Conservation (phyloP, 1,139 yeast species). For the Sugiyamaella paludigena region DNA sequence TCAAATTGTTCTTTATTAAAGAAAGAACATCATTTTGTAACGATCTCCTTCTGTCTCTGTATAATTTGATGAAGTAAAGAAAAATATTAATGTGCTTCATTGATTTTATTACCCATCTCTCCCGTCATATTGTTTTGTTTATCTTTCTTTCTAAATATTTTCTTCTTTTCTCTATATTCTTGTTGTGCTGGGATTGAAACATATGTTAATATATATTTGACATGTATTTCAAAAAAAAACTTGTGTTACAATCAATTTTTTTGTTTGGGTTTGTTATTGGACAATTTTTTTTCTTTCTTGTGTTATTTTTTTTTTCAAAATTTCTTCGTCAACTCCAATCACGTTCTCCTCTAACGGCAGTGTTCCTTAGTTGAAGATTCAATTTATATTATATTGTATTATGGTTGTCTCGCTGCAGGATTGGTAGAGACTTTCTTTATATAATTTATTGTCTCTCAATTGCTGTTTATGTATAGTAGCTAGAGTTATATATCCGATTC, state of each 20-base stretch:
- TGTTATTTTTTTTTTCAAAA: background rate
- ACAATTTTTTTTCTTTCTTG: slow-evolving; percentile 1
- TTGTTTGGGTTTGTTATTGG: too few relatives aligned
- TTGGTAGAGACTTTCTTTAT: background rate
- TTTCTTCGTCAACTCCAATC: too few relatives aligned
- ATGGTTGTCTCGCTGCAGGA: background rate
- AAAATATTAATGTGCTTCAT: background rate
- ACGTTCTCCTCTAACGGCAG: too few relatives aligned
- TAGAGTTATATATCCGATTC: background rate
- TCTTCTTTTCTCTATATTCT: background rate
- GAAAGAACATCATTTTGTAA: slow-evolving; percentile 1
- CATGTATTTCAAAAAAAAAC: background rate
- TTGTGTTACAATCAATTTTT: background rate
- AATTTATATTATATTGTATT: background rate
- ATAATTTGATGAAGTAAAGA: background rate
- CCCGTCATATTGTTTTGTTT: background rate
- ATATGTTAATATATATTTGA: background rate
- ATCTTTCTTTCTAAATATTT: background rate
- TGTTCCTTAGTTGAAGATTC: too few relatives aligned
- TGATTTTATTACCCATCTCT: background rate
- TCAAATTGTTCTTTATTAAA: slow-evolving; percentile 58
- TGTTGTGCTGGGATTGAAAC: background rate
- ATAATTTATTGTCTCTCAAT: background rate
- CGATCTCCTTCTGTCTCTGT: background rate
- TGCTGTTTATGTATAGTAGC: background rate